Evolutionary conservation across 2,329 filamentous ascomycete genomes (phyloP).

Genomic region (Ophiostoma novo-ulmi): DNA sequence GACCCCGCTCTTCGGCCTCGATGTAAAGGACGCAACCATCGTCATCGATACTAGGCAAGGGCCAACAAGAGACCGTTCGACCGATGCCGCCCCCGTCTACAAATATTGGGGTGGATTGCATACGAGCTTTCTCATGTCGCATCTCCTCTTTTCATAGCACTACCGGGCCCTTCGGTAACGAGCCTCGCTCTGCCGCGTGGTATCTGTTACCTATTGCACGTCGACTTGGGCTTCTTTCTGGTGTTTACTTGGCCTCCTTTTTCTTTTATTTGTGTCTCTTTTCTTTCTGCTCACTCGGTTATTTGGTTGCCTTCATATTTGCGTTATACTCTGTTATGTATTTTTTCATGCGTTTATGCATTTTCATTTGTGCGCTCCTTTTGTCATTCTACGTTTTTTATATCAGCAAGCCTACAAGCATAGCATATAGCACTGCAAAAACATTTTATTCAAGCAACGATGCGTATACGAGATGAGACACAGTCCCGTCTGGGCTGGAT

Average conservation of each 20-base stretch:
- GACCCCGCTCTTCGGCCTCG: background rate
- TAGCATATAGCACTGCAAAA: constrained; percentile 13
- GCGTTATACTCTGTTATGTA: background rate
- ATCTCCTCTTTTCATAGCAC: too few species aligned
- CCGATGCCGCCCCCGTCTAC: background rate
- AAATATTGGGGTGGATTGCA: background rate
- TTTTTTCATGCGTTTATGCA: background rate
- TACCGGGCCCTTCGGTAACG: background rate
- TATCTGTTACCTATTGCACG: background rate
- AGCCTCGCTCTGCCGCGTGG: background rate
- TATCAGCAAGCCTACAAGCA: constrained; percentile 7
- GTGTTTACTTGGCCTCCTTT: background rate
- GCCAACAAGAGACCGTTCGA: background rate
- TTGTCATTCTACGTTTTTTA: background rate
- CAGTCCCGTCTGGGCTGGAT: background rate
- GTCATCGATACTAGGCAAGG: background rate
- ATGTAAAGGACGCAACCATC: background rate
- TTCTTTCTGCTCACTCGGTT: background rate
- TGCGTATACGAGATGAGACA: background rate
- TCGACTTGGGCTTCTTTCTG: background rate
- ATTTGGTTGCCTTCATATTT: background rate
- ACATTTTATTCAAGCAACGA: background rate
- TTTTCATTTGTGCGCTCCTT: constrained; percentile 3
- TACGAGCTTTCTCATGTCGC: too few species aligned
- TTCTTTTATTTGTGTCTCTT: background rate